These are phyloP conservation scores for Rubia occidens DNA, from an alignment of 305 asterid species.

Conservation along the genomic window DNA sequence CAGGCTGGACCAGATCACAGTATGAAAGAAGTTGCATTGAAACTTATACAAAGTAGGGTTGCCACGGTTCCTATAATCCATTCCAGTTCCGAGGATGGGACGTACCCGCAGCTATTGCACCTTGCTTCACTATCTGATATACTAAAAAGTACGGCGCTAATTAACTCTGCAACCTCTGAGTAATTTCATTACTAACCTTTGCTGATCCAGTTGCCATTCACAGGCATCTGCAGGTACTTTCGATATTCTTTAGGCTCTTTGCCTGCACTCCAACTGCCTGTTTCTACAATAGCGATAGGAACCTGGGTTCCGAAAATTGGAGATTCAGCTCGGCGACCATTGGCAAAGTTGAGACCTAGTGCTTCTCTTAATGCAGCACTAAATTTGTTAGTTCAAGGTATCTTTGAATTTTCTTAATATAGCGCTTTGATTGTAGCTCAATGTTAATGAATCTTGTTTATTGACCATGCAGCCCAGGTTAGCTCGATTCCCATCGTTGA, in stretches of 20 bases:
- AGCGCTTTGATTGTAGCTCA: neutral
- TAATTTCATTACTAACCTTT: neutral
- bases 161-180: neutral
- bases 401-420: neutral
- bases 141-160: conserved; percentile 48
- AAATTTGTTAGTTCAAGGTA: conserved; percentile 76
- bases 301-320: conserved; percentile 90
- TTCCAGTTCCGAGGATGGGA: conserved; percentile 56
- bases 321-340: conserved; percentile 54
- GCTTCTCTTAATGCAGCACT: conserved; percentile 73
- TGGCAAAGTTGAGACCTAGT: conserved; percentile 76
- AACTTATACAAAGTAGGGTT: conserved; percentile 66
- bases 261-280: conserved; percentile 67
- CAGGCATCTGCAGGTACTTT: conserved; percentile 81
- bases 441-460: conserved; percentile 11
- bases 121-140: conserved; percentile 86
- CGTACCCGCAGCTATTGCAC: conserved; percentile 73
- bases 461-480: conserved; percentile 60
- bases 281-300: conserved; percentile 58
- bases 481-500: conserved; percentile 91
- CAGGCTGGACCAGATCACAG: conserved; percentile 88
- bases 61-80: conserved; percentile 83
- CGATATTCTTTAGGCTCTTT: conserved; percentile 67
- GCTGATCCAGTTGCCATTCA: conserved; percentile 24
- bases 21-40: conserved; percentile 69